Evolutionary conservation across 768 basidiomycete species (phyloP).

Genomic region (Leucocoprinus sp.): DNA sequence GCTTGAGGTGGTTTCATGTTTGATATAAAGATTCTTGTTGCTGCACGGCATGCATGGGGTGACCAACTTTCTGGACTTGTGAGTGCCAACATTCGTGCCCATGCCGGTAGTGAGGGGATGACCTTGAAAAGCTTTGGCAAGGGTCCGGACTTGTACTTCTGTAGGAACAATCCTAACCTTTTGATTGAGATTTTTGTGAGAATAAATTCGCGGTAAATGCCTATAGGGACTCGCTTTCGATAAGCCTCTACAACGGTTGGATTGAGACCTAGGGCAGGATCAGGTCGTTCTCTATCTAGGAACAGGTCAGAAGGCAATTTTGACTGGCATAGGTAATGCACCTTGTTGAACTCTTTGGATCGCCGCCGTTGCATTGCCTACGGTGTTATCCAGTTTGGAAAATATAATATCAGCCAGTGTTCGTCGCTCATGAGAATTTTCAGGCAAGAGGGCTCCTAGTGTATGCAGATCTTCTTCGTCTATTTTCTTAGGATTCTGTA

Average conservation of each 20-base stretch:
- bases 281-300: constrained; percentile 45
- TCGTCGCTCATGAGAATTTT: constrained; percentile 65
- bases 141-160: constrained; percentile 86
- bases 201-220: constrained; percentile 1
- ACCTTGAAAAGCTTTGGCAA: constrained; percentile 98
- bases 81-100: constrained; percentile 92
- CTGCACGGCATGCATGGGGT: constrained; percentile 89
- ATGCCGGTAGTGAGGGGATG: constrained; percentile 88
- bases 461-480: constrained; percentile 85
- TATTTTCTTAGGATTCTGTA: constrained; percentile 52
- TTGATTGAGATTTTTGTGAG: neutral
- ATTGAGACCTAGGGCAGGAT: constrained; percentile 84
- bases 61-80: constrained; percentile 93
- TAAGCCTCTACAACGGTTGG: constrained; percentile 91
- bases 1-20: constrained; percentile 95
- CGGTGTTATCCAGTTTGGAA: constrained; percentile 72
- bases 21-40: constrained; percentile 92
- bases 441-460: constrained; percentile 72
- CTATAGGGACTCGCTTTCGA: constrained; percentile 57
- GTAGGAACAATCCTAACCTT: constrained; percentile 81
- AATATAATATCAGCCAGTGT: constrained; percentile 98
- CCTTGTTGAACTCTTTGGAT: constrained; percentile 59
- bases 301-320: neutral
- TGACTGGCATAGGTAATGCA: constrained; percentile 16
- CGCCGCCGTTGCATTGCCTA: constrained; percentile 42